Base-by-base conservation (phyloP, 306 rosid genomes). In the Fragaria ananassa region DNA sequence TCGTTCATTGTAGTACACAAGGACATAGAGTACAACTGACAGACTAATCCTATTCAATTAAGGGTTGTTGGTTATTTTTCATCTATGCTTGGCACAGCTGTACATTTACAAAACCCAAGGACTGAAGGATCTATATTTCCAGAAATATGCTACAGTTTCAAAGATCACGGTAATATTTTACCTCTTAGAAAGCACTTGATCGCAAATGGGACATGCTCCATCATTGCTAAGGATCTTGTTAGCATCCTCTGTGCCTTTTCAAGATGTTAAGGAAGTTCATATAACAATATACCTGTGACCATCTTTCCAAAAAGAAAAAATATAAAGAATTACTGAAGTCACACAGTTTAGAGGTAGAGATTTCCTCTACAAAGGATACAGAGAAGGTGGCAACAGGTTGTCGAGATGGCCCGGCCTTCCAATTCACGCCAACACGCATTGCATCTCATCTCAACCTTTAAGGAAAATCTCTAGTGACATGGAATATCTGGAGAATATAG, bases 171-270 rank as follows among this genome's bases (percentile, higher is more conserved):
- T 6, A 5, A 12, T 7, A 50, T 63, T 71, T 71, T 84, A 95
- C 98, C 98, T 92, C 88, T 95, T 95, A 46, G 98, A 95, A 82
- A 95, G 98, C 77, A 92, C 98, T 86, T 92, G 98, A 85, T 96
- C 99, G 76, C 99, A 91, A 74, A 92, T 77, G 34, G 98, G 99
- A 78, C 99, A 96, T 47, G 92, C 91, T 82, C 99, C 99, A 79
- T 91, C 99, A 42, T 77, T 96, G 86, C 88, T 81, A 79, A 96
- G 86, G 84, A 96, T 91, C 87, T 92, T 96, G 88, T 84, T 87
- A 35, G 99, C 99, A 84, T 96, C 99, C 58, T 96, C 99, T 17
- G 94, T 85, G 88, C 99, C 99, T 96, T 75, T 78, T 45, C 57
- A 83, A 75, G 25, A 14, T 73, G 80, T 89, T 70, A 87, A 80